Percentiles rank a stretch among this genome's conserved stretches.
These are phyloP conservation scores for Colletotrichum cordylinicola DNA, from an alignment of 2,329 filamentous ascomycete species.

Conservation along the genomic window DNA sequence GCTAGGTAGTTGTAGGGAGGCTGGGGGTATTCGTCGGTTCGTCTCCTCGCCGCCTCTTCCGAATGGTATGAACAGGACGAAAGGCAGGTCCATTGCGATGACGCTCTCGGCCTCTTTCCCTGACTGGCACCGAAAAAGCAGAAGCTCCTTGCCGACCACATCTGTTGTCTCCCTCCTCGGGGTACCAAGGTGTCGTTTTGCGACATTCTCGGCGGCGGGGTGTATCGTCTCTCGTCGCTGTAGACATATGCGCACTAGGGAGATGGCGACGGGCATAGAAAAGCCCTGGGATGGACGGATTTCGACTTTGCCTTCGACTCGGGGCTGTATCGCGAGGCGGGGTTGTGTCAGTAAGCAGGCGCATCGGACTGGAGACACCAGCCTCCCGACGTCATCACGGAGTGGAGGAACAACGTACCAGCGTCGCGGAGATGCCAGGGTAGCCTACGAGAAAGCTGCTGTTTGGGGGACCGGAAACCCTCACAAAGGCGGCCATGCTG, in stretches of 20 bases:
- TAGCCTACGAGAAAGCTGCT: slow-evolving; percentile 97
- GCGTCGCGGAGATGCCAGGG: slow-evolving; percentile 94
- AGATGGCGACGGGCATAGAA: slow-evolving; percentile 88
- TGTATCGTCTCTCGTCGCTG: slow-evolving; percentile 96
- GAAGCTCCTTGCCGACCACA: slow-evolving; percentile 93
- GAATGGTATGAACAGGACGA: slow-evolving; percentile 96
- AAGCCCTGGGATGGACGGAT: slow-evolving; percentile 86
- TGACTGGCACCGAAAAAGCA: slow-evolving; percentile 85
- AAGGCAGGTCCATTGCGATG: slow-evolving; percentile 95
- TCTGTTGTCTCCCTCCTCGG: slow-evolving; percentile 90
- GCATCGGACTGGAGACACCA: slow-evolving; percentile 20
- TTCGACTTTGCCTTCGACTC: slow-evolving; percentile 97
- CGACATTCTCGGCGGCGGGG: slow-evolving; percentile 90
- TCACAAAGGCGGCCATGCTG: slow-evolving; percentile 79
- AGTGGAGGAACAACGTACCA: slow-evolving; percentile 67
- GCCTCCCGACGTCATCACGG: slow-evolving; percentile 9
- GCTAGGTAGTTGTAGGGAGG: slow-evolving; percentile 87
- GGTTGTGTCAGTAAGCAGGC: slow-evolving; percentile 2
- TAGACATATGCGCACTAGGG: slow-evolving; percentile 91
- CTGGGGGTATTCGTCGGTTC: slow-evolving; percentile 87
- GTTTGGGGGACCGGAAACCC: slow-evolving; percentile 96
- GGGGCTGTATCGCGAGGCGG: slow-evolving; percentile 64
- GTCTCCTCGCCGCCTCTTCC: slow-evolving; percentile 90
- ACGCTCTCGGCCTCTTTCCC: slow-evolving; percentile 88
- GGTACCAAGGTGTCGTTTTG: slow-evolving; percentile 89